These are phyloP conservation scores for Umbelopsis vinacea DNA, from an alignment of 192 early-diverging fungal species.

Conservation along the genomic window DNA sequence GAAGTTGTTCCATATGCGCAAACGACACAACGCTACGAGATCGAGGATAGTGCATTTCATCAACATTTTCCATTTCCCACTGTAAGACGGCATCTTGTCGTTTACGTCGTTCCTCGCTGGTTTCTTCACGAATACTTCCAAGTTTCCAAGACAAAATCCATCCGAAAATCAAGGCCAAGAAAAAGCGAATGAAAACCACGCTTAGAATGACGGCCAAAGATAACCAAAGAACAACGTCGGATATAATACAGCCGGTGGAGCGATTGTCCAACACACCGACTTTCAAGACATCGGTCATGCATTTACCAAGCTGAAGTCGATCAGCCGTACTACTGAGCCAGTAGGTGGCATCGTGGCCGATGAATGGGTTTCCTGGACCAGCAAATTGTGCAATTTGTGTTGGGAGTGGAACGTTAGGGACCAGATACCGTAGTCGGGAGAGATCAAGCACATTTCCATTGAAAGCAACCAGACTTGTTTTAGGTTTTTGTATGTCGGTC, in stretches of 20 bases:
- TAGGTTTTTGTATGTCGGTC: slow-evolving; percentile 59
- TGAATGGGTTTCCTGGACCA: slow-evolving; percentile 43
- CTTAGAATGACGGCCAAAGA: slow-evolving; percentile 75
- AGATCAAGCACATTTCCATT: slow-evolving; percentile 81
- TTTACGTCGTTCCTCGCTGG: slow-evolving; percentile 51
- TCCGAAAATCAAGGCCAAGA: slow-evolving; percentile 77
- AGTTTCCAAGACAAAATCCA: slow-evolving; percentile 82
- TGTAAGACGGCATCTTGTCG: slow-evolving; percentile 46
- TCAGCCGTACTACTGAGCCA: slow-evolving; percentile 55
- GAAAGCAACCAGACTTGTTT: slow-evolving; percentile 68
- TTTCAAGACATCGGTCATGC: slow-evolving; percentile 78
- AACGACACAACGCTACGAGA: slow-evolving; percentile 55
- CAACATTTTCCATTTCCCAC: slow-evolving; percentile 47
- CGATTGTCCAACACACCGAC: slow-evolving; percentile 81
- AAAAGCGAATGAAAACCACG: slow-evolving; percentile 71
- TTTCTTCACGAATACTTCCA: slow-evolving; percentile 72
- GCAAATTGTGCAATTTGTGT: slow-evolving; percentile 44
- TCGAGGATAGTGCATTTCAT: slow-evolving; percentile 57
- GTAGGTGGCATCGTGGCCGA: slow-evolving; percentile 59
- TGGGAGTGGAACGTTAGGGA: slow-evolving; percentile 55
- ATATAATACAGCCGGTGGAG: slow-evolving; percentile 81
- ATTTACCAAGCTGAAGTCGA: slow-evolving; percentile 61
- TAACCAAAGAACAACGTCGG: slow-evolving; percentile 78
- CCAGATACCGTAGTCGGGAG: slow-evolving; percentile 60
- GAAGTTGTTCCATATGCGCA: neutral